Percentiles rank a stretch among this genome's conserved stretches.
These are phyloP conservation scores for Dactylellina drechsleri DNA, from an alignment of 2,329 filamentous ascomycete genomes.

Conservation along the genomic window DNA sequence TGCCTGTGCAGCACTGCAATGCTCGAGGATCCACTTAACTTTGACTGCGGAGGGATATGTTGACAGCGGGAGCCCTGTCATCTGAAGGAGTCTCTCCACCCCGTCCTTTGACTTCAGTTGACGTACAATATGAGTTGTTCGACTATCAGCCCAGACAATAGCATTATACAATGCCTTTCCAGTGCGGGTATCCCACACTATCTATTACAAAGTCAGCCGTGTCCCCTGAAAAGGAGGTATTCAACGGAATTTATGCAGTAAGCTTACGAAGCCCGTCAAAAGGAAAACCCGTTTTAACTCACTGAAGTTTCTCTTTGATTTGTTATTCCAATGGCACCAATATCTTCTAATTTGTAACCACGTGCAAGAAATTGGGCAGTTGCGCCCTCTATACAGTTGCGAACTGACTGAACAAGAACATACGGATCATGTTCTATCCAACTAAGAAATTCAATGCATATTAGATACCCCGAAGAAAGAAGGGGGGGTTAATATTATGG, in stretches of 20 bases:
- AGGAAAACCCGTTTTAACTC: slow-evolving; percentile 11
- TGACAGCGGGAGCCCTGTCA: slow-evolving; percentile 84
- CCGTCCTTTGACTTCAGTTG: slow-evolving; percentile 76
- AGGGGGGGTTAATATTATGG: too few species aligned
- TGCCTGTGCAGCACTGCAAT: slow-evolving; percentile 72
- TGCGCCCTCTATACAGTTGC: slow-evolving; percentile 81
- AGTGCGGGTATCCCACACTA: slow-evolving; percentile 84
- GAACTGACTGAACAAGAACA: slow-evolving; percentile 78
- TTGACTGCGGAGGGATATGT: slow-evolving; percentile 91
- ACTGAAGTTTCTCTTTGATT: slow-evolving; percentile 87
- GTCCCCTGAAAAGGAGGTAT: too few species aligned
- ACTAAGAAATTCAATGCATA: slow-evolving; percentile 63
- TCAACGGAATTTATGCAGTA: too few species aligned
- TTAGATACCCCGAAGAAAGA: neutral
- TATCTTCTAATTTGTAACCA: slow-evolving; percentile 74
- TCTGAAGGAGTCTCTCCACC: slow-evolving; percentile 74
- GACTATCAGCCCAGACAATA: slow-evolving; percentile 89
- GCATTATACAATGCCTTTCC: slow-evolving; percentile 84
- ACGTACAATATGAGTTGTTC: slow-evolving; percentile 78
- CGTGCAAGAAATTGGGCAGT: slow-evolving; percentile 75
- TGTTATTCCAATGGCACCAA: slow-evolving; percentile 84
- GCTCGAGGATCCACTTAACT: slow-evolving; percentile 81
- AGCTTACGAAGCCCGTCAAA: too few species aligned
- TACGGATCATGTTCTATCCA: slow-evolving; percentile 91
- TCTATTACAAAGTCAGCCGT: slow-evolving; percentile 30